Base-by-base conservation (phyloP, 164 flowering plant species). In the Stephania yunnanensis region DNA sequence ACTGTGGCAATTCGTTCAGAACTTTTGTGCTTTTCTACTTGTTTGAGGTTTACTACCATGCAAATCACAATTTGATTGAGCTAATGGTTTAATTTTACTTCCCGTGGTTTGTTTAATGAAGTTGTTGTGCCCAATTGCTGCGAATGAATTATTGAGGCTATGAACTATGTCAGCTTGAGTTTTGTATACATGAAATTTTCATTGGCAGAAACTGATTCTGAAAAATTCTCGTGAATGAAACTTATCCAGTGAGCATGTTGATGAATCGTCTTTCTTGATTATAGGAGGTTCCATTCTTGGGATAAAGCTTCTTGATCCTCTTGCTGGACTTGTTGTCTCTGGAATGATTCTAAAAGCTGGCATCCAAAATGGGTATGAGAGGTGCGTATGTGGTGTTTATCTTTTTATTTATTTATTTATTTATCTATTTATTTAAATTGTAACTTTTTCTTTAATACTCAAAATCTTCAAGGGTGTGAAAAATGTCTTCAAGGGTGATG, bases 291-390 rank as follows among this genome's bases (percentile, higher is more conserved):
- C 99, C 55, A 87, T 93, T 80, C 88, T 95, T 75, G 99, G 99
- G 70, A 87, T 91, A 48, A 87, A 87, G 78, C 83, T 91, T 82
- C 85, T 95, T 13, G 99, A 93, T 87, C 99, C 98, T 67, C 91
- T 95, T 76, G 99, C 99, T 19, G 98, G 98, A 61, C 89, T 95
- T 75, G 75, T 92, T 79, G 97, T 95, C 73, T 91, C 99, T 36
- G 97, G 91, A 76, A 87, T 92, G 98, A 93, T 93, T 74, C 82
- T 95, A 22, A 95, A 92, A 85, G 99, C 97, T 81, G 99, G 99
- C 75, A 77, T 92, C 75, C 87, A 89, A 85, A 83, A 90, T 80
- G 99, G 99, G 10, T 85, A 91, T 74, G 89, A 92, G 80, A 95
- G 99, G 99, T 91, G 75, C 58, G 58, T 48, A 12, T 12, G 13